Evolutionary conservation across 75 land plant species (phyloP), one percentile per base, ranked within the genome.

Genomic region (Sequoiadendron giganteum): DNA sequence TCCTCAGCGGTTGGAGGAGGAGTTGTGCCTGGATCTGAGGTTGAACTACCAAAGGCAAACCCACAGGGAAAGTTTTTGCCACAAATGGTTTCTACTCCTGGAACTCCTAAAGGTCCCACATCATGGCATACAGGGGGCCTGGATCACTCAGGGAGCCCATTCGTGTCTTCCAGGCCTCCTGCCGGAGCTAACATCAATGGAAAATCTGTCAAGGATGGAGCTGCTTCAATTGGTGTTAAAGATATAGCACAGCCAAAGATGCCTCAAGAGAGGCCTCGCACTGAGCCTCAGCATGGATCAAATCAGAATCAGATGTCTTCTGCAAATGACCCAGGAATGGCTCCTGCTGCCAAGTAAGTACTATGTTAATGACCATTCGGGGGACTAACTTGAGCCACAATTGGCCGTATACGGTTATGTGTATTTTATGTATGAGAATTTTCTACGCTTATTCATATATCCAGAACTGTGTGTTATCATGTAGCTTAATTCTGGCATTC

Each of bases 21-120:
- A 11, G 47, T 84, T n/a, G 85, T 47, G 55, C 49, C 85, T 88
- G 91, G 89, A 86, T 84, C 91, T 79, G 93, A 88, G 28, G 85
- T 30, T 54, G 91, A 91, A 13, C 58, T 88, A 84, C 87, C 87
- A 38, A 86, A 86, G 87, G 34, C 83, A 40, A 75, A 42, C 25
- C n/a, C 87, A 72, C 87, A 43, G 48, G 83, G 49, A 28, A 75
- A 75, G 52, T 86, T 86, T 86, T n/a, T 86, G 85, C 56, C 85
- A 30, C 56, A 47, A 48, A 54, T 56, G 19, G 86, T 25, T n/a
- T 34, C 86, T 52, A 18, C 68, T 55, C 52, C 84, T 47, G 84
- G 49, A 47, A 47, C 84, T 47, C 14, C 86, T 1, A 49, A 85
- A 56, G 86, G 86, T 18, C 86, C 86, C 49, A 38, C 86, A 38